A percentile compares a stretch with the other conserved stretches of the same genome.
phyloP scores from a whole-genome alignment of 73 alveolate genomes.

The Tetrahymena thermophila region DNA sequence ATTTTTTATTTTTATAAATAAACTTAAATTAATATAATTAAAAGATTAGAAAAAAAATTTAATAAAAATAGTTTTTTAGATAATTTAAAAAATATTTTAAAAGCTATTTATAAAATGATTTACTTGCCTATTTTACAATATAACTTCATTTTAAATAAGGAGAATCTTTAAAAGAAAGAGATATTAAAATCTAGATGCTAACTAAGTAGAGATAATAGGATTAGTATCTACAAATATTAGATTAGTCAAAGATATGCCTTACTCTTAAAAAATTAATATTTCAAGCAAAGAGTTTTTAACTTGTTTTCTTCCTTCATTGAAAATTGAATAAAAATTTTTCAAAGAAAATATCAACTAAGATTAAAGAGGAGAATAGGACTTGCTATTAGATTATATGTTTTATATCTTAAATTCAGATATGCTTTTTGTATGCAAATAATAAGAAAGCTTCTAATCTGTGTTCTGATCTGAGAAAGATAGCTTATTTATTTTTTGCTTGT shows the following conservation, averaged over 20 bases:
- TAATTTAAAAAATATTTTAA: too few species aligned
- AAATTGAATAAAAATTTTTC: not conserved
- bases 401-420: not conserved
- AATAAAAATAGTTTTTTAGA: too few species aligned
- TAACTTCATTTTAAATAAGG: not conserved
- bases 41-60: too few species aligned
- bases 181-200: too few species aligned
- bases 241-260: not conserved
- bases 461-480: not conserved
- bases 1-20: too few species aligned
- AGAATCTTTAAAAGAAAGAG: not conserved
- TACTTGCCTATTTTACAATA: too few species aligned
- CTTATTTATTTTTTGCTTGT: not conserved
- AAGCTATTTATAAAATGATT: too few species aligned
- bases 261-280: not conserved
- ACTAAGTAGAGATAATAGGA: not conserved
- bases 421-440: not conserved
- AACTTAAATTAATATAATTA: too few species aligned
- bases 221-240: not conserved
- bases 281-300: not conserved
- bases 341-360: not conserved
- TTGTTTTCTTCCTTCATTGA: not conserved
- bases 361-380: not conserved
- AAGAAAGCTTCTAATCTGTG: slow-evolving; percentile 2
- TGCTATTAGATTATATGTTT: not conserved